Evolutionary conservation across 148 eudicot genomes (phyloP).

Genomic region (Chenopodium quinoa): DNA sequence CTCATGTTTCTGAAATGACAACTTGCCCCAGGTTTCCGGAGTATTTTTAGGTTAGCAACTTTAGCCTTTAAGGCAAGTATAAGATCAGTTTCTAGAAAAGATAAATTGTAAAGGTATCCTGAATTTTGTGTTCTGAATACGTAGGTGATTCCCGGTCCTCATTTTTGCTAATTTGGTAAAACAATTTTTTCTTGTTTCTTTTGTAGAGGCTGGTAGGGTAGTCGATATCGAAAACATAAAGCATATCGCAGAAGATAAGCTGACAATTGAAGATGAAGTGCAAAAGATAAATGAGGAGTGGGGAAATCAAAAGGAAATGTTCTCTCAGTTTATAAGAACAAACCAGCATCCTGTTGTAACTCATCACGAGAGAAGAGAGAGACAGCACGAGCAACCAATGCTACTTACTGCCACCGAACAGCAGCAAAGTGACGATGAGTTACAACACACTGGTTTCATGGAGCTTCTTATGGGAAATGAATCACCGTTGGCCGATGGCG

Average conservation of each 20-base stretch:
- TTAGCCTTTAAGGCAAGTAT: too few species aligned
- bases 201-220: slow-evolving; percentile 48
- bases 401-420: slow-evolving; percentile 7
- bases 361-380: slow-evolving; percentile 10
- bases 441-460: slow-evolving; percentile 23
- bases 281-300: slow-evolving; percentile 55
- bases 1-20: too few species aligned
- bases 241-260: slow-evolving; percentile 57
- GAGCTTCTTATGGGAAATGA: slow-evolving; percentile 24
- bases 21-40: too few species aligned
- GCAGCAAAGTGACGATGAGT: neutral
- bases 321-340: slow-evolving; percentile 44
- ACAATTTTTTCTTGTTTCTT: neutral
- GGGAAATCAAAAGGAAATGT: slow-evolving; percentile 50
- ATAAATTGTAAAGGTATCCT: too few species aligned
- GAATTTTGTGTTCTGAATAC: too few species aligned
- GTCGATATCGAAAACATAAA: slow-evolving; percentile 58
- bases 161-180: neutral
- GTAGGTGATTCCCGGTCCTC: neutral
- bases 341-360: slow-evolving; percentile 10
- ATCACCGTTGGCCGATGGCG: slow-evolving; percentile 11
- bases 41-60: too few species aligned
- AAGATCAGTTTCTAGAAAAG: too few species aligned
- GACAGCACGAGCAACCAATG: slow-evolving; percentile 12
- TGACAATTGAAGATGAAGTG: slow-evolving; percentile 52